Conservation (phyloP, 2,329 filamentous ascomycete species). For the Fusarium newnesense region DNA sequence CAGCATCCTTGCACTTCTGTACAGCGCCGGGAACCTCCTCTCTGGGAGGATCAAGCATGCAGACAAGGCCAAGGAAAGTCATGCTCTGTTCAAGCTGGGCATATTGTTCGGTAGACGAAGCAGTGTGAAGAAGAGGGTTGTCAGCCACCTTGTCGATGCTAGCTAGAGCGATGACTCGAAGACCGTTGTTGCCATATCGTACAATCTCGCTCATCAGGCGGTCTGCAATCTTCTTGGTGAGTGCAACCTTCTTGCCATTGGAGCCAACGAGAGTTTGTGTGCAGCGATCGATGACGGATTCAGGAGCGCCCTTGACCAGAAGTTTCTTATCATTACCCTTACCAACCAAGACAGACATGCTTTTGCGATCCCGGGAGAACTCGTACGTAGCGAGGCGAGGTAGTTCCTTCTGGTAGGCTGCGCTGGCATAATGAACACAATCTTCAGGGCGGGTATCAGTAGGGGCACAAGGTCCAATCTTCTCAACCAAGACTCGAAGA, state of each 20-base stretch:
- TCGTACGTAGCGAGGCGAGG: slow-evolving; percentile 88
- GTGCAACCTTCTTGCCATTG: slow-evolving; percentile 78
- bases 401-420: slow-evolving; percentile 81
- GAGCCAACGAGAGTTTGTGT: slow-evolving; percentile 81
- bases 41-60: slow-evolving; percentile 96
- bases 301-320: slow-evolving; percentile 95
- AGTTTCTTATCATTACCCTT: slow-evolving; percentile 78
- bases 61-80: slow-evolving; percentile 92
- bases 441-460: slow-evolving; percentile 64
- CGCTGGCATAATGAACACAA: slow-evolving; percentile 82
- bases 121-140: slow-evolving; percentile 75
- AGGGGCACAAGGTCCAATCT: slow-evolving; percentile 85
- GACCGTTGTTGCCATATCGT: slow-evolving; percentile 89
- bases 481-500: slow-evolving; percentile 89
- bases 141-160: slow-evolving; percentile 79
- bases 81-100: slow-evolving; percentile 89
- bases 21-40: slow-evolving; percentile 91
- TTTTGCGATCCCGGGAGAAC: slow-evolving; percentile 97
- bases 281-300: slow-evolving; percentile 93
- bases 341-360: slow-evolving; percentile 95
- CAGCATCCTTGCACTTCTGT: slow-evolving; percentile 87
- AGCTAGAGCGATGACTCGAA: slow-evolving; percentile 94
- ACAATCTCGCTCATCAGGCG: slow-evolving; percentile 83
- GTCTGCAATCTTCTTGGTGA: slow-evolving; percentile 75
- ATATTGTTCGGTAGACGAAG: slow-evolving; percentile 87